A percentile compares a stretch with the other conserved stretches of the same genome.
Evolutionary conservation across 306 rosid species (phyloP).

Genomic region (Quercus berberidifolia): DNA sequence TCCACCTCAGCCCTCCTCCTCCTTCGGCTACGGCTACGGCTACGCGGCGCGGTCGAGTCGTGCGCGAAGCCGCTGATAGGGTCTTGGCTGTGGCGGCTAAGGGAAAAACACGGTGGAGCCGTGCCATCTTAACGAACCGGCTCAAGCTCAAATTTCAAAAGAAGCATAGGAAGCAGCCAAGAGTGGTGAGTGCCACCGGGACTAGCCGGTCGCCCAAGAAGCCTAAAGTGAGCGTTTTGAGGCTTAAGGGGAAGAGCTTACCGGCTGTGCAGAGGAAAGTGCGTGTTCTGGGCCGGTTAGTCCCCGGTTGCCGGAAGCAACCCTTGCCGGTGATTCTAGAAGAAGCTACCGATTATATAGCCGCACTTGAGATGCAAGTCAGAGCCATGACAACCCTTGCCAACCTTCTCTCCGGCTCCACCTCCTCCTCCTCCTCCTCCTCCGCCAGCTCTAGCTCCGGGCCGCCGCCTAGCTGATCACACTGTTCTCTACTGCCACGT

Average conservation of each 20-base stretch:
- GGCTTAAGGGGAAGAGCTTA: constrained; percentile 64
- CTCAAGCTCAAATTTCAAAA: constrained; percentile 70
- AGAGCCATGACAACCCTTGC: constrained; percentile 81
- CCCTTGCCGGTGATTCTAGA: constrained; percentile 81
- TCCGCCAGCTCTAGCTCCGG: constrained; percentile 30
- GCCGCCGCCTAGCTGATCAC: constrained; percentile 53
- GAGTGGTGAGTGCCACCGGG: constrained; percentile 11
- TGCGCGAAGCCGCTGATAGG: constrained; percentile 80
- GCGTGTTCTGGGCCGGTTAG: constrained; percentile 69
- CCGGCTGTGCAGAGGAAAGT: constrained; percentile 82
- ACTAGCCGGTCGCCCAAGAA: constrained; percentile 44
- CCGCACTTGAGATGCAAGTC: constrained; percentile 96
- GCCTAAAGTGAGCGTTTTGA: constrained; percentile 56
- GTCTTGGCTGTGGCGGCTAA: constrained; percentile 77
- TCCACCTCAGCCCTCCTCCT: constrained; percentile 26
- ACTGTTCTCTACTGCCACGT: constrained; percentile 26
- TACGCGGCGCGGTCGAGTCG: constrained; percentile 60
- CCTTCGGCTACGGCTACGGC: constrained; percentile 10
- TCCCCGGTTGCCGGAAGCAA: constrained; percentile 91
- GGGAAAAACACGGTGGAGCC: constrained; percentile 90
- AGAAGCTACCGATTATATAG: constrained; percentile 80
- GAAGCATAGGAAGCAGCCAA: constrained; percentile 42
- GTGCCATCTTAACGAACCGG: constrained; percentile 67
- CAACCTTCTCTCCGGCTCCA: constrained; percentile 47
- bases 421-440: constrained; percentile 40